Percentiles rank a stretch among this genome's conserved stretches.
phyloP scores from a whole-genome alignment of 2,329 filamentous ascomycete genomes.

The Fusarium citri region DNA sequence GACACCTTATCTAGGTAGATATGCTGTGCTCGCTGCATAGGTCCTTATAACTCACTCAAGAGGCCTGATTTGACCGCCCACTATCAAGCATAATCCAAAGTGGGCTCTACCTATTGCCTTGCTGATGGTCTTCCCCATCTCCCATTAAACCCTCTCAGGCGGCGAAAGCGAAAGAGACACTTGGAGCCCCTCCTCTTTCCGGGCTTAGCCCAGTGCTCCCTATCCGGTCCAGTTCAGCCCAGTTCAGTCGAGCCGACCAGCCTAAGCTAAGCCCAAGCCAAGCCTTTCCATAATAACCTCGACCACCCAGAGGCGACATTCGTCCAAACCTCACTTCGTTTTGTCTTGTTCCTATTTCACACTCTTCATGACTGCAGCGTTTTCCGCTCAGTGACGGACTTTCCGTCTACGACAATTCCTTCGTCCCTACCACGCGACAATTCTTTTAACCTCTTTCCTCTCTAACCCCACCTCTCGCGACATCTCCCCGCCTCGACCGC shows the following conservation, averaged over 20 bases:
- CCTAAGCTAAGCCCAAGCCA: slow-evolving; percentile 21
- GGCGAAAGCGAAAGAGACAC: slow-evolving; percentile 17
- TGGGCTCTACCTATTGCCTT: slow-evolving; percentile 18
- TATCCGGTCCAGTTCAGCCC: slow-evolving; percentile 34
- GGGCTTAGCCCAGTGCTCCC: not conserved
- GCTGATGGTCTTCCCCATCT: slow-evolving; percentile 20
- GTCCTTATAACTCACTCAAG: slow-evolving; percentile 17
- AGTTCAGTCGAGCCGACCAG: slow-evolving; percentile 11
- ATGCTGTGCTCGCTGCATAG: not conserved
- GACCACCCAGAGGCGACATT: slow-evolving; percentile 38
- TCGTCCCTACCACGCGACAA: slow-evolving; percentile 22
- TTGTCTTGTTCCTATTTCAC: slow-evolving; percentile 26
- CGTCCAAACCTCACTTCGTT: slow-evolving; percentile 37
- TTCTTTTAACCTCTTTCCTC: slow-evolving; percentile 2
- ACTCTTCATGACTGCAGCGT: slow-evolving; percentile 44
- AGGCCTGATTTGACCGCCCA: slow-evolving; percentile 21
- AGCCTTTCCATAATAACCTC: slow-evolving; percentile 36
- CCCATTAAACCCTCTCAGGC: slow-evolving; percentile 25
- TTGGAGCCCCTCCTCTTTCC: not conserved
- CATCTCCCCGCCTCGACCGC: slow-evolving; percentile 27
- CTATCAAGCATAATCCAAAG: slow-evolving; percentile 18
- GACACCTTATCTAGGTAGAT: not conserved
- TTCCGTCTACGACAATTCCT: slow-evolving; percentile 37
- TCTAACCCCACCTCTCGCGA: slow-evolving; percentile 29
- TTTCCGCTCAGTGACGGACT: slow-evolving; percentile 44